phyloP scores from a whole-genome alignment of 768 basidiomycete genomes.

The Kwoniella mangroviensis region DNA sequence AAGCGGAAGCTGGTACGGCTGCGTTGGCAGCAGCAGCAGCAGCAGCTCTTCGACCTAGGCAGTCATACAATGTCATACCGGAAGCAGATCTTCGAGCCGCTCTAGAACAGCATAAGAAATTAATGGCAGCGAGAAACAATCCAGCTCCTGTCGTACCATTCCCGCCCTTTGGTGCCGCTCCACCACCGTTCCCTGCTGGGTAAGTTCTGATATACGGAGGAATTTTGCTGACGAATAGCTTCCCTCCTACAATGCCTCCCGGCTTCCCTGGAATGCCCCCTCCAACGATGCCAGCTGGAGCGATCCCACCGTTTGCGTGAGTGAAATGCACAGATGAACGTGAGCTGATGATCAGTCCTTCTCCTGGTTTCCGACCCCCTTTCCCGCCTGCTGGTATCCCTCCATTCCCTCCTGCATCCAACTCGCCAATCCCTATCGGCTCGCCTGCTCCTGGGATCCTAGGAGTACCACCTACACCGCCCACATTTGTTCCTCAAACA shows the following conservation, averaged over 20 bases:
- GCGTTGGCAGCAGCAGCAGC: constrained; percentile 40
- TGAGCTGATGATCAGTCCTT: constrained; percentile 29
- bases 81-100: constrained; percentile 85
- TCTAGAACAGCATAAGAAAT: constrained; percentile 83
- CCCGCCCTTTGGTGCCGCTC: constrained; percentile 57
- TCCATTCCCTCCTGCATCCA: constrained; percentile 43
- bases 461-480: constrained; percentile 7
- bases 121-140: constrained; percentile 71
- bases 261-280: constrained; percentile 33
- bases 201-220: constrained; percentile 20
- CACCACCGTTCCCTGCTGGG: constrained; percentile 59
- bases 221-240: constrained; percentile 59
- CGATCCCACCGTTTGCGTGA: constrained; percentile 35
- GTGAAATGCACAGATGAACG: not conserved
- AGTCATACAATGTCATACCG: constrained; percentile 73
- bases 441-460: constrained; percentile 11
- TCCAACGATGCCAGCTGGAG: constrained; percentile 26
- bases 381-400: constrained; percentile 43
- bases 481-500: constrained; percentile 8
- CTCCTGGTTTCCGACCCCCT: constrained; percentile 52
- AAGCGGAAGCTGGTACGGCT: constrained; percentile 82
- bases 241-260: constrained; percentile 65
- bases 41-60: constrained; percentile 70
- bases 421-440: constrained; percentile 21
- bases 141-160: constrained; percentile 54